Evolutionary conservation across 164 flowering plant genomes (phyloP), one percentile per base, ranked within the genome.

Genomic region (Berberis thunbergii): DNA sequence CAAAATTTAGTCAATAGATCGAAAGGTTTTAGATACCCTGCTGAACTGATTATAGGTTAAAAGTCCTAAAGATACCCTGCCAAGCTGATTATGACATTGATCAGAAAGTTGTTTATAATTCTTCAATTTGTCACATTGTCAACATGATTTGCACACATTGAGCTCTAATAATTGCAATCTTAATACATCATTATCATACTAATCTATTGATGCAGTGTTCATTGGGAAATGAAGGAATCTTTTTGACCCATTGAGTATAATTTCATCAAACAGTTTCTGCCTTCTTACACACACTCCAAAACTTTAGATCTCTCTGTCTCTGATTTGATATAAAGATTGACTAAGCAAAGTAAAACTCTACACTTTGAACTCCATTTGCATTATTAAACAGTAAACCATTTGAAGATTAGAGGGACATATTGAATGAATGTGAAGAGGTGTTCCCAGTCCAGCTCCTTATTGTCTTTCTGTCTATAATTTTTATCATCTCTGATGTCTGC

Each of bases 401-500:
- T 43, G 48, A 57, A 61, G 64, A 60, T n/a, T 45, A 26, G 26
- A 26, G 26, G n/a, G 26, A 45, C 48, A 3, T 4, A 48, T 50
- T 3, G 49, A 57, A 43, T 44, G 56, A 58, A 58, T 45, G 72
- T 45, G 57, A 60, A 26, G 26, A 26, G 68, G 54, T 61, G 69
- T 72, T 72, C 67, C 72, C 66, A 60, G 68, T 64, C 26, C 26
- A 26, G 26, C 73, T 59, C 54, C 58, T 65, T 66, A 64, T 63
- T 69, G 54, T 11, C 64, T 73, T 70, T 62, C 68, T 53, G 67
- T 45, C 10, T 45, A 10, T 61, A 13, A n/a, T 57, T 45, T 44
- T 68, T 62, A 69, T 64, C 67, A 56, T 62, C 64, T 53, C 26
- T 26, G 1, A 45, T 73, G 73, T 73, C 72, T 45, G 67, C 73